Evolutionary conservation across 345 rosid species (phyloP), one percentile per base, ranked within the genome.

Genomic region (Clarkia xantiana): DNA sequence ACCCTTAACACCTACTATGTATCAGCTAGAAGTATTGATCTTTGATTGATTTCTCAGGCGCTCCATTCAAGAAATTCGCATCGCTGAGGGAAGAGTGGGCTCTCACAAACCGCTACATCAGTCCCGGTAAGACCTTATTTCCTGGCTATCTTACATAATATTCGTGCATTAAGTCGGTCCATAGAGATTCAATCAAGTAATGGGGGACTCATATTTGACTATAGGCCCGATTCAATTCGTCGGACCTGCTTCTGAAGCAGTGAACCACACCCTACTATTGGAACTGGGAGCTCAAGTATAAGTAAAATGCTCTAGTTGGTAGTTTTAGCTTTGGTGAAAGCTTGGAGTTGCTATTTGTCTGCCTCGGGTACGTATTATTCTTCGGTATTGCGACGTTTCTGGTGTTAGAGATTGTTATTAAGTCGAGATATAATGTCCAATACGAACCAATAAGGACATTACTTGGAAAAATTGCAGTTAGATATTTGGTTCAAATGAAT

Each of bases 151-250:
- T 6, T 20, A 36, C 18, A 11, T 18, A 1, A 9, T 17, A 34
- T 9, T 53, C 20, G 34, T 41, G 6, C 8, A 14, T 6, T 17
- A 17, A 10, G 9, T 10, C 14, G 15, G 10, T 13, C 11, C 14
- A 10, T 6, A 42, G 12, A 3, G 22, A 34, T 34, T 16, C 10
- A 18, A 18, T 14, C 15, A 18, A 34, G n/a, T 42, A 19, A 5
- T 2, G 20, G 0, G 8, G 17, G 14, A 19, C 18, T 16, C 25
- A 40, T 17, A 12, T 11, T 34, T 47, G 11, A 16, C 1, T 63
- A 45, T 70, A 86, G 98, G 98, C 67, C 94, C 98, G 11, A 78
- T 91, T 65, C 98, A 91, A 62, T 91, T 91, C 34, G 63, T 11
- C 45, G 98, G 98, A 23, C 79, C 95, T 2, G 72, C 79, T 42